Base-by-base conservation (phyloP, 768 basidiomycete genomes). In the Hortiboletus flavorubellus region DNA sequence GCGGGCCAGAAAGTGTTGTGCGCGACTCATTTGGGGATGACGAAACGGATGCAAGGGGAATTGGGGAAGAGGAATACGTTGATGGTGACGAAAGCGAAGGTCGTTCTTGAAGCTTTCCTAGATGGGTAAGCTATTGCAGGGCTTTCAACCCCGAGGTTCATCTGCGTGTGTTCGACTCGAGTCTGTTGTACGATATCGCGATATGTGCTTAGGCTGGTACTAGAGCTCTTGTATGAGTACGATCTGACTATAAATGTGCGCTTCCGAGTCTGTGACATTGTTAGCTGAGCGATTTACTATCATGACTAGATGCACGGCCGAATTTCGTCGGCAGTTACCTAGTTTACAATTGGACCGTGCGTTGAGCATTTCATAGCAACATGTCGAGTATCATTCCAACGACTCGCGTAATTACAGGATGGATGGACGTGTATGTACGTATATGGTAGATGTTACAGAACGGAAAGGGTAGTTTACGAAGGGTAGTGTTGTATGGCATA, bases 21-120 rank as follows among this genome's bases (percentile, higher is more conserved):
- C 34, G 37, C 59, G 30, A 53, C 60, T 26, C 45, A 59, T 0
- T 23, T 61, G 51, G 60, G 60, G 21, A 33, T 61, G 59, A 61
- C 38, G 33, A 61, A 61, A 48, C 23, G 37, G 43, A 42, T 37
- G 26, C 51, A 33, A 35, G 5, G 31, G 29, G 51, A 48, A 14
- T 35, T 16, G 14, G 51, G 51, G 4, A 23, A 43, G 23, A 39
- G 26, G 2, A 30, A 53, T 18, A 42, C 30, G 15, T 37, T 41
- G 48, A 51, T 51, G 12, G 49, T 53, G 33, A 5, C 47, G 30
- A 61, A 56, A 44, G 37, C 51, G 1, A 61, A 53, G 37, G 59
- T 61, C 8, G n/a, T 61, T 46, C 51, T 60, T 7, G 51, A 61
- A 33, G 54, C 59, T 23, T 55, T 59, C 23, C 21, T 59, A 35